Conservation (phyloP, 2,329 filamentous ascomycete species). For the Aureobasidium mangrovei region DNA sequence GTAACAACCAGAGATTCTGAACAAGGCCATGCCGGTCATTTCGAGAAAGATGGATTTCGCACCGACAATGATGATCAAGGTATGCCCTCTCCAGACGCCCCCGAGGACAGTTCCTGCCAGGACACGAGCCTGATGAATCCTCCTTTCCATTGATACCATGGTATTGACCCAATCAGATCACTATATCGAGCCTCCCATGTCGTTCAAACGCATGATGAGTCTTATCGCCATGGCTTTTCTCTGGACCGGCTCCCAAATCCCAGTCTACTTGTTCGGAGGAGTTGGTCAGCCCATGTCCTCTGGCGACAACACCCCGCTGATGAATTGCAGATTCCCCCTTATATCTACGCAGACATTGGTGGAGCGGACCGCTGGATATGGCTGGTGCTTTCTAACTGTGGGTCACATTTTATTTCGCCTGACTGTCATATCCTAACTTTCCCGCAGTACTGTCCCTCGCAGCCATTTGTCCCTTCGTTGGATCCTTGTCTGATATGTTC, state of each 20-base stretch:
- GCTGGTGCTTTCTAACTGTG: conserved; percentile 40
- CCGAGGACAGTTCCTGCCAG: no score
- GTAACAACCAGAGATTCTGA: conserved; percentile 31
- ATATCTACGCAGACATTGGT: conserved; percentile 52
- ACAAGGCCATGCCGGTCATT: conserved; percentile 33
- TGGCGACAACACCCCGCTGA: conserved; percentile 20
- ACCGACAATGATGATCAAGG: conserved; percentile 39
- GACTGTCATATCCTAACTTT: conserved; percentile 27
- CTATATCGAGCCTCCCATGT: conserved; percentile 34
- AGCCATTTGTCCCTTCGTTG: conserved; percentile 55
- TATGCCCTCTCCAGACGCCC: not conserved
- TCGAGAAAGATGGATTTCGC: conserved; percentile 39
- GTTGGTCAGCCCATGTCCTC: conserved; percentile 17
- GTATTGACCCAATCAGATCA: conserved; percentile 25
- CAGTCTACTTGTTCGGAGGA: conserved; percentile 38
- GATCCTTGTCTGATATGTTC: conserved; percentile 54
- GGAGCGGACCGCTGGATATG: conserved; percentile 54
- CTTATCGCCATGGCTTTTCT: conserved; percentile 51
- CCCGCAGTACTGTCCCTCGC: conserved; percentile 43
- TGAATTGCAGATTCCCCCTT: conserved; percentile 34
- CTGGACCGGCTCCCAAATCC: conserved; percentile 54
- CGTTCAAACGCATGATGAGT: conserved; percentile 44
- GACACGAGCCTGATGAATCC: no score
- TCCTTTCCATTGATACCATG: not conserved
- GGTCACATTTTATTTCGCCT: conserved; percentile 1